Evolutionary conservation across 352 stramenopile species (phyloP).

Genomic region (Globisporangium spinosum): DNA sequence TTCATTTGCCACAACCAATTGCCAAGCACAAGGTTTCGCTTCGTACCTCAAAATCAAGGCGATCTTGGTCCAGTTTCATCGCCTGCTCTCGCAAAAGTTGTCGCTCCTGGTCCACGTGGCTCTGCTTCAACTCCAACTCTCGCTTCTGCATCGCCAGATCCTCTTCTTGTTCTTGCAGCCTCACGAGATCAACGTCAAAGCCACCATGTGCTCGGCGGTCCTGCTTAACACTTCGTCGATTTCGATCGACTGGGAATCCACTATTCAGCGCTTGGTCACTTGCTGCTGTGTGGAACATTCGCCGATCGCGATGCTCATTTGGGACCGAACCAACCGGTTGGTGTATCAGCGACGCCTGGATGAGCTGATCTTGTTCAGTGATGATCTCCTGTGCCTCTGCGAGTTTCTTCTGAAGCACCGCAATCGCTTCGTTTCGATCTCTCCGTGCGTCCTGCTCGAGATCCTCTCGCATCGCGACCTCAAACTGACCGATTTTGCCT

Average conservation of each 20-base stretch:
- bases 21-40: not conserved
- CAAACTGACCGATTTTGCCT: slow-evolving; percentile 49
- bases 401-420: slow-evolving; percentile 56
- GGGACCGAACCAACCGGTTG: slow-evolving; percentile 5
- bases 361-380: slow-evolving; percentile 59
- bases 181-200: not conserved
- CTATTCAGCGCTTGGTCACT: not conserved
- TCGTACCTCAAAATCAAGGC: slow-evolving; percentile 52
- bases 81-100: slow-evolving; percentile 45
- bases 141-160: slow-evolving; percentile 34
- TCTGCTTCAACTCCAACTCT: slow-evolving; percentile 30
- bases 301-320: not conserved
- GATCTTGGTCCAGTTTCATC: slow-evolving; percentile 57
- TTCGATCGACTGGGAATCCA: not conserved
- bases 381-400: slow-evolving; percentile 61
- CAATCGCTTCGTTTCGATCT: slow-evolving; percentile 27
- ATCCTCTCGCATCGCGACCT: slow-evolving; percentile 54
- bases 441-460: slow-evolving; percentile 27
- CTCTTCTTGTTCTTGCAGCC: slow-evolving; percentile 18
- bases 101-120: slow-evolving; percentile 44
- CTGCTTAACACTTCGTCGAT: not conserved
- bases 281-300: not conserved
- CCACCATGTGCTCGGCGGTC: no score
- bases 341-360: slow-evolving; percentile 53
- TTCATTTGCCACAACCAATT: no score